Percentiles rank a stretch among this genome's conserved stretches.
Evolutionary conservation across 2,329 filamentous ascomycete genomes (phyloP).

Genomic region (Penicillium brasilianum): DNA sequence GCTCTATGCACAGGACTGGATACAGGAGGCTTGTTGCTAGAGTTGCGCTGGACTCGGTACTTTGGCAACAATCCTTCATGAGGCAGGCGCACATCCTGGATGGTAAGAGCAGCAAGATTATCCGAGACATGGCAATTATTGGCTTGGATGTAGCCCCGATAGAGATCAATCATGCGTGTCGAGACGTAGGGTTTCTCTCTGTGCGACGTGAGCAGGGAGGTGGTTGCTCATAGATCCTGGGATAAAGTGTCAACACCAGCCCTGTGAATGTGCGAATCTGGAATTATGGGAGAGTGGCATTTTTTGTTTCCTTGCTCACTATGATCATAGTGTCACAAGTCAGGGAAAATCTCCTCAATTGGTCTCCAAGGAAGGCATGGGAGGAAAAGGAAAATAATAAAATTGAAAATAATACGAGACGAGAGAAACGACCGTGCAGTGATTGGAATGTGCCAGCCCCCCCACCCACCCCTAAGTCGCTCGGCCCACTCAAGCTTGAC

Average conservation of each 20-base stretch:
- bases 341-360: not conserved
- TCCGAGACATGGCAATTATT: slow-evolving; percentile 13
- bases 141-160: slow-evolving; percentile 13
- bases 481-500: slow-evolving; percentile 22
- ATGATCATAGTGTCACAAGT: not conserved
- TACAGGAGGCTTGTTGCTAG: not conserved
- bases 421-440: not conserved
- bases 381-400: not conserved
- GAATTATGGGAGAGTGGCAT: not conserved
- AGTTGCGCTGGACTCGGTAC: not conserved
- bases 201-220: slow-evolving; percentile 10
- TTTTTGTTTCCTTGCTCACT: not conserved
- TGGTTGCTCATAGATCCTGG: not conserved
- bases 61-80: not conserved
- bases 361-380: not conserved
- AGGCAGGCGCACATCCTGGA: slow-evolving; percentile 18
- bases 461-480: slow-evolving; percentile 12
- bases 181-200: not conserved
- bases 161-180: slow-evolving; percentile 1
- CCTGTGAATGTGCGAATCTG: slow-evolving; percentile 1
- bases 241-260: not conserved
- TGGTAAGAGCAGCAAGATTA: slow-evolving; percentile 22
- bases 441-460: slow-evolving; percentile 21
- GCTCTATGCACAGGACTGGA: no score
- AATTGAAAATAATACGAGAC: not conserved